phyloP scores from a whole-genome alignment of 768 basidiomycete species.

The Lepiota venenata region DNA sequence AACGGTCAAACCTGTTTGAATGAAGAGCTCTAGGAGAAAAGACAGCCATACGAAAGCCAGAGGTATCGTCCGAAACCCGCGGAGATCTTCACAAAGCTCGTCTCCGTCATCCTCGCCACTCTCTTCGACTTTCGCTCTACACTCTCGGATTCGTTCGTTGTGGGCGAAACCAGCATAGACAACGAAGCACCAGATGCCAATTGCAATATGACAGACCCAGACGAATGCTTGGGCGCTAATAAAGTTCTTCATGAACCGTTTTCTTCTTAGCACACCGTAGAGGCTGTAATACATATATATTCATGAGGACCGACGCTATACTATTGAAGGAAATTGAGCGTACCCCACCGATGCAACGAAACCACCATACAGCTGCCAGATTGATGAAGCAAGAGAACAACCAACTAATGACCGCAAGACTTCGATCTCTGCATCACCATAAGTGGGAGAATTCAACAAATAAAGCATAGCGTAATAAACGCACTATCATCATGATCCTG shows the following conservation, averaged over 20 bases:
- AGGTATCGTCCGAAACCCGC: not conserved
- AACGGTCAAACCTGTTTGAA: not conserved
- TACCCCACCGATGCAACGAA: constrained; percentile 7
- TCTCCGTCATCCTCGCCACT: not conserved
- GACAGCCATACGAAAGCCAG: constrained; percentile 5
- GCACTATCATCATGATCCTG: constrained; percentile 3
- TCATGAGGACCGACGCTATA: not conserved
- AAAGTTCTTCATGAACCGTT: constrained; percentile 9
- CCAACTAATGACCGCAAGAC: not conserved
- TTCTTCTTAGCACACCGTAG: not conserved
- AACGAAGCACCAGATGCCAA: constrained; percentile 2
- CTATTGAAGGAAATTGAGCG: not conserved
- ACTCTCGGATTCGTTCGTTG: not conserved
- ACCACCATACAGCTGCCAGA: constrained; percentile 6
- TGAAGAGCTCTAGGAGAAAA: not conserved
- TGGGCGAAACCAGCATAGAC: not conserved
- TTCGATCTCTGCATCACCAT: not conserved
- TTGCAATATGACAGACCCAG: constrained; percentile 6
- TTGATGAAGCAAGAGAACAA: constrained; percentile 1
- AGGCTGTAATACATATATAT: not conserved
- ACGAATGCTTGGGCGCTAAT: constrained; percentile 6
- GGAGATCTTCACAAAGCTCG: not conserved
- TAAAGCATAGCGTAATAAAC: not conserved
- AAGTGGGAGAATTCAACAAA: not conserved
- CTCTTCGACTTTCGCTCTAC: not conserved